Evolutionary conservation across 495 filamentous ascomycete species (phyloP).

Genomic region (Penicillium canariense): DNA sequence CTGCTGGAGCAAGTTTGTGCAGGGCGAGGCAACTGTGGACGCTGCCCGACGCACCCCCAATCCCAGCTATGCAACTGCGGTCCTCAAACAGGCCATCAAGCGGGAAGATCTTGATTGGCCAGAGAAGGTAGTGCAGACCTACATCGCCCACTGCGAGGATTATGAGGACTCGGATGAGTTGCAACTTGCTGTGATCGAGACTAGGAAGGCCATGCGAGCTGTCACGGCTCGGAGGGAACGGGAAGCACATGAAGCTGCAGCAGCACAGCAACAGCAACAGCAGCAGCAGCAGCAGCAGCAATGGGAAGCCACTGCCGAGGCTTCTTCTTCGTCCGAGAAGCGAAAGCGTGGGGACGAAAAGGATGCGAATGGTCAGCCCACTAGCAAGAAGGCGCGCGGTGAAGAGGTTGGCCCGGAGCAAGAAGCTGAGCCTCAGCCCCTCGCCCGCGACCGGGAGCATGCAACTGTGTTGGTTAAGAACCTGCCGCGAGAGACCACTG

Average conservation of each 20-base stretch:
- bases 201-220: slow-evolving; percentile 60
- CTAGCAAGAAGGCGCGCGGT: slow-evolving; percentile 59
- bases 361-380: slow-evolving; percentile 39
- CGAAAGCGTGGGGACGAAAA: slow-evolving; percentile 66
- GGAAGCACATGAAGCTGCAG: slow-evolving; percentile 59
- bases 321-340: slow-evolving; percentile 51
- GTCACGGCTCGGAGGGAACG: slow-evolving; percentile 64
- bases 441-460: slow-evolving; percentile 84
- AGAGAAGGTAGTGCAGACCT: slow-evolving; percentile 81
- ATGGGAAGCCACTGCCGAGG: slow-evolving; percentile 18
- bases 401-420: slow-evolving; percentile 33
- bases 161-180: slow-evolving; percentile 75
- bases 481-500: slow-evolving; percentile 64
- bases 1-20: slow-evolving; percentile 57
- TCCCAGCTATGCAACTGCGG: slow-evolving; percentile 65
- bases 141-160: slow-evolving; percentile 80
- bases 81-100: slow-evolving; percentile 71
- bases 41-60: slow-evolving; percentile 46
- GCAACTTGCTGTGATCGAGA: slow-evolving; percentile 64
- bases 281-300: slow-evolving; percentile 27
- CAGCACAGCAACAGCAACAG: slow-evolving; percentile 35
- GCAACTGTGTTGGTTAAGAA: slow-evolving; percentile 78
- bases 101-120: slow-evolving; percentile 81
- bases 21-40: slow-evolving; percentile 45
- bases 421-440: slow-evolving; percentile 34